phyloP scores from a whole-genome alignment of 2,329 filamentous ascomycete species.

The Trichoderma sp. region DNA sequence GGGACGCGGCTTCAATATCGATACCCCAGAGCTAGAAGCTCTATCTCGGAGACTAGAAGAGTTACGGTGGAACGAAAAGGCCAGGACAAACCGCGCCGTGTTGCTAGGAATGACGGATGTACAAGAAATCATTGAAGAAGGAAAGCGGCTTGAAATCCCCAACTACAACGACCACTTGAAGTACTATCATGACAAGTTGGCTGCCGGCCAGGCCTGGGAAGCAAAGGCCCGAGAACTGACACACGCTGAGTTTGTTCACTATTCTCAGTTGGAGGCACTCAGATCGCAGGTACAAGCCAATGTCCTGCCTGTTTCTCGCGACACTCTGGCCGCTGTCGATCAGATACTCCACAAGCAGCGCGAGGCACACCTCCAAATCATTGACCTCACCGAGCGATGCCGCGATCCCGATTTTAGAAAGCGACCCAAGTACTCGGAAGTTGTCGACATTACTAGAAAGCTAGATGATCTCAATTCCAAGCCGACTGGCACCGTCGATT shows the following conservation, averaged over 20 bases:
- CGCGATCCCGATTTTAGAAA: conserved; percentile 73
- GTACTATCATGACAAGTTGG: conserved; percentile 73
- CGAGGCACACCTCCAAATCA: conserved; percentile 86
- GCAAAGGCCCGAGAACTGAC: conserved; percentile 90
- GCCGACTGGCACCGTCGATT: conserved; percentile 83
- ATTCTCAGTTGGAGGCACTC: conserved; percentile 89
- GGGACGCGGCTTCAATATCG: conserved; percentile 85
- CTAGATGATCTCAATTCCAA: conserved; percentile 90
- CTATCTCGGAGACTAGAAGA: conserved; percentile 80
- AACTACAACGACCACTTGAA: conserved; percentile 77
- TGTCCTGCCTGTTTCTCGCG: conserved; percentile 75
- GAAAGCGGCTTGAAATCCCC: conserved; percentile 74
- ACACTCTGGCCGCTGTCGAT: conserved; percentile 81
- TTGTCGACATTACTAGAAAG: conserved; percentile 85
- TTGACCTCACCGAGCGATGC: conserved; percentile 77
- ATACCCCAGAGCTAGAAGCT: conserved; percentile 83
- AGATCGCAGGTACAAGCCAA: conserved; percentile 74
- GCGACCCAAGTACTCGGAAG: conserved; percentile 83
- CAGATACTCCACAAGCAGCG: conserved; percentile 94
- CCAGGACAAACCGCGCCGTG: conserved; percentile 62
- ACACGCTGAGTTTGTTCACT: conserved; percentile 87
- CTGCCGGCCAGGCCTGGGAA: conserved; percentile 85
- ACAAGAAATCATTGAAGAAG: conserved; percentile 74
- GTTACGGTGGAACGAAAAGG: conserved; percentile 84
- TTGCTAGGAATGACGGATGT: conserved; percentile 78